These are phyloP conservation scores for Colletotrichum abscissum DNA, from an alignment of 2,329 filamentous ascomycete species.

Conservation along the genomic window DNA sequence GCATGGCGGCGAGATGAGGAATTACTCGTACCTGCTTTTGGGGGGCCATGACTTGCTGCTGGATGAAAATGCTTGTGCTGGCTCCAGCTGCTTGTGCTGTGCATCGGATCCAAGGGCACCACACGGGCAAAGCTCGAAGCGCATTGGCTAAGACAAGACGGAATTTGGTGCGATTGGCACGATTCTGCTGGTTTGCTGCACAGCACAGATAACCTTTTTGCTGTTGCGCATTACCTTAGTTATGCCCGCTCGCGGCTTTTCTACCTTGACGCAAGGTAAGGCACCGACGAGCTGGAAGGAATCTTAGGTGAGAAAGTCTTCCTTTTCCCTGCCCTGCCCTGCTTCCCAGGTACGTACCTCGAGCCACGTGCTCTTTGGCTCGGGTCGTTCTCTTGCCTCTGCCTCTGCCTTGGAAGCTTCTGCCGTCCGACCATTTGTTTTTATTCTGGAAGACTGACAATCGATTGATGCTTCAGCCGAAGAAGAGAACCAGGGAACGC, in stretches of 20 bases:
- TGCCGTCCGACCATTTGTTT: slow-evolving; percentile 5
- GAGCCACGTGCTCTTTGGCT: slow-evolving; percentile 31
- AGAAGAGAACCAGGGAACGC: background rate
- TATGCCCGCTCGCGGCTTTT: background rate
- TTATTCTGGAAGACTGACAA: background rate
- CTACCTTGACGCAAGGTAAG: background rate
- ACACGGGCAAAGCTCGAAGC: background rate
- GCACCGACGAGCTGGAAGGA: background rate
- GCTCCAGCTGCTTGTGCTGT: slow-evolving; percentile 14
- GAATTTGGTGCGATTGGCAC: slow-evolving; percentile 21
- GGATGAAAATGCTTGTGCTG: slow-evolving; percentile 9
- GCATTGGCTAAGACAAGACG: slow-evolving; percentile 23
- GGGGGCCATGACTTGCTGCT: slow-evolving; percentile 3
- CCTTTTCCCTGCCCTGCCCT: background rate
- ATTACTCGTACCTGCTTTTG: slow-evolving; percentile 11
- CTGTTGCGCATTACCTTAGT: background rate
- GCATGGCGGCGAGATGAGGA: background rate
- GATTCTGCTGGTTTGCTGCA: slow-evolving; percentile 9
- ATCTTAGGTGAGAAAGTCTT: background rate
- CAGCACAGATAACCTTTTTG: slow-evolving; percentile 23
- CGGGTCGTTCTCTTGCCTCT: slow-evolving; percentile 19
- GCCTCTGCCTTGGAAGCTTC: background rate
- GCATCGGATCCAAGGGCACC: slow-evolving; percentile 4
- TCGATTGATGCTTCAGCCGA: background rate
- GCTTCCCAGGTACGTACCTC: slow-evolving; percentile 1